Conservation (phyloP, 495 filamentous ascomycete genomes). For the Cudoniella acicularis region DNA sequence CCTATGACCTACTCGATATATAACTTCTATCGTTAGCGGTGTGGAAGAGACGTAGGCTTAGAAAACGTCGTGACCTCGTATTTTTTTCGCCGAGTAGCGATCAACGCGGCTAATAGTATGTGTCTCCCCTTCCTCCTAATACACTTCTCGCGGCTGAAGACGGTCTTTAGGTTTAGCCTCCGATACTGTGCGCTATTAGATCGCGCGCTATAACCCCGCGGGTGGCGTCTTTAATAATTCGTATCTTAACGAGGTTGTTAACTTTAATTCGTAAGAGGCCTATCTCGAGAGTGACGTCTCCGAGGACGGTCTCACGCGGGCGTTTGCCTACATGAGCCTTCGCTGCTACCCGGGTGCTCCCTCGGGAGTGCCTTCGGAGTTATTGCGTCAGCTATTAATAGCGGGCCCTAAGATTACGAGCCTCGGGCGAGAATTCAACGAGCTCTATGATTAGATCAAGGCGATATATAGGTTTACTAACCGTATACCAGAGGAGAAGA, state of each 20-base stretch:
- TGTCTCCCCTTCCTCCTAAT: background rate
- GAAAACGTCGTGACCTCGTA: constrained; percentile 23
- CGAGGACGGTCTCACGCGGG: constrained; percentile 12
- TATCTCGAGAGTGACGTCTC: constrained; percentile 11
- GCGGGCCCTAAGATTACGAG: constrained; percentile 10
- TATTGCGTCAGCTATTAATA: background rate
- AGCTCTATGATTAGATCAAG: constrained; percentile 8
- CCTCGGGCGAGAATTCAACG: constrained; percentile 13
- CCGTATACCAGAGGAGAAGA: constrained; percentile 3
- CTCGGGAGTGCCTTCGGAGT: too few species aligned
- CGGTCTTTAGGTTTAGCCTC: constrained; percentile 16
- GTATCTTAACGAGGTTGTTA: constrained; percentile 14
- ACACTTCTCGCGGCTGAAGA: constrained; percentile 9
- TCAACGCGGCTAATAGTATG: constrained; percentile 23
- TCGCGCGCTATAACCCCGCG: constrained; percentile 16
- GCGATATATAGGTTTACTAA: constrained; percentile 14
- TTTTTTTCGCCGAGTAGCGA: constrained; percentile 16
- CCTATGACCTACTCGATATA: constrained; percentile 16
- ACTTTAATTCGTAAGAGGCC: constrained; percentile 19
- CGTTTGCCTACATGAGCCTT: constrained; percentile 15
- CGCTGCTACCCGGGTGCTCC: background rate
- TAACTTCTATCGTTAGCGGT: constrained; percentile 16
- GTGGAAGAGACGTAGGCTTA: constrained; percentile 19
- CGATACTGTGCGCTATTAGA: constrained; percentile 19
- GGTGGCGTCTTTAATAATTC: constrained; percentile 17